Evolutionary conservation across 2,329 filamentous ascomycete genomes (phyloP), one percentile per base, ranked within the genome.

Genomic region (Alternaria postmessia): DNA sequence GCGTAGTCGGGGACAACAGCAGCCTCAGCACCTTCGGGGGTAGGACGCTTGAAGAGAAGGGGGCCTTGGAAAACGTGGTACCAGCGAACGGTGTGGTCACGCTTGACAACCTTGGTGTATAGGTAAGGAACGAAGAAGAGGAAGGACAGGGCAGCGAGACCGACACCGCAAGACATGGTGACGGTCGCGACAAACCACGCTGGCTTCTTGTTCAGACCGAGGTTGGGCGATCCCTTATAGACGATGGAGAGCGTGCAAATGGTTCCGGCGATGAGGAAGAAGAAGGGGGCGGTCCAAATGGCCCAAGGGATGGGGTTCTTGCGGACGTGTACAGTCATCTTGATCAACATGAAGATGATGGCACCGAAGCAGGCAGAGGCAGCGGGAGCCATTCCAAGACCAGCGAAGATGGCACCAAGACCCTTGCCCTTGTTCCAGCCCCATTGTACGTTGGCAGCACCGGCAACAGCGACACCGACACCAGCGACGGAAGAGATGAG

Each of bases 241-340:
- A 93, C 90, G 69, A 94, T 88, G 43, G 89, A 92, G 5, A 94
- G 83, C 0, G 90, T 91, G 80, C 90, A 92, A 71, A 93, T 80
- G 59, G 89, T 91, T 56, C 84, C 89, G 57, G 91, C 89, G 60
- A 93, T 86, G 57, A 93, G 86, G 84, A 93, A 93, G 81, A 89
- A 93, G 80, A 91, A 87, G 9, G 91, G 91, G 2, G 89, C 88
- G 52, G 86, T 89, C 80, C 84, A 92, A 55, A 93, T 86, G 26
- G 90, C 90, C 89, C 89, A 92, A 7, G 83, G 85, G 3, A 91
- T 83, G 6, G 91, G 90, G 78, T 91, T 88, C 78, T 85, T 88
- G 76, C 91, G 89, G 63, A 90, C 77, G 74, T 91, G 90, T 4
- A 94, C 90, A n/a, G 85, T 79, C 32, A 86, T 48, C 82, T 91